Evolutionary conservation across 78 protist species (phyloP).

Genomic region (Diacronema lutheri): DNA sequence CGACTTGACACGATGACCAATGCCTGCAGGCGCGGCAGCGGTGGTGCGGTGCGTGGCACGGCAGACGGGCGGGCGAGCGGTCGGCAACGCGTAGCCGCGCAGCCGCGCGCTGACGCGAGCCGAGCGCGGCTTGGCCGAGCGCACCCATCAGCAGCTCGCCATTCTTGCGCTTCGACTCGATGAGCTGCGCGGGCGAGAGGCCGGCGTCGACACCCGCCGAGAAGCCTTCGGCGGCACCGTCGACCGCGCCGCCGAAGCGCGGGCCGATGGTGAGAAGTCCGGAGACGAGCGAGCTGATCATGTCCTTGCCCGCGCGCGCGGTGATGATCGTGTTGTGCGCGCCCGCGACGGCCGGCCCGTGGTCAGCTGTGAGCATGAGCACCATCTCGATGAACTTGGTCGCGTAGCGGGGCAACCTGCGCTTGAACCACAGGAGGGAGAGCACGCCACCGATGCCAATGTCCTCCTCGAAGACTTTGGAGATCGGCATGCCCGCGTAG

Average conservation of each 20-base stretch:
- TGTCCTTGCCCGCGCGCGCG: conserved; percentile 66
- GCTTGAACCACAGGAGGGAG: conserved; percentile 86
- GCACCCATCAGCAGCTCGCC: no score
- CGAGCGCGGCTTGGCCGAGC: no score
- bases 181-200: no score
- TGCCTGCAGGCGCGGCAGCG: no score
- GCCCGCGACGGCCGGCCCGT: conserved; percentile 93
- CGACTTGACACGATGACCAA: conserved; percentile 58
- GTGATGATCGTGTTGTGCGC: conserved; percentile 95
- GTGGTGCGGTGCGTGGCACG: no score
- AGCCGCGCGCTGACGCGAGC: no score
- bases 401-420: conserved; percentile 79
- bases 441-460: conserved; percentile 80
- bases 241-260: conserved; percentile 92
- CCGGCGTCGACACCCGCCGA: conserved; percentile 67
- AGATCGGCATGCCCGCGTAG: conserved; percentile 83
- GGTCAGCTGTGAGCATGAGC: conserved; percentile 79
- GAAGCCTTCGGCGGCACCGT: conserved; percentile 75
- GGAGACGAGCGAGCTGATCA: conserved; percentile 78
- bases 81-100: no score
- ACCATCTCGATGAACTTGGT: conserved; percentile 84
- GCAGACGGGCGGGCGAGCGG: no score
- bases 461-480: conserved; percentile 48
- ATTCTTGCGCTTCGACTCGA: no score
- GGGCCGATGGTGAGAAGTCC: conserved; percentile 95